Evolutionary conservation across 2,329 filamentous ascomycete genomes (phyloP).

Genomic region (Coniochaeta hoffmannii): DNA sequence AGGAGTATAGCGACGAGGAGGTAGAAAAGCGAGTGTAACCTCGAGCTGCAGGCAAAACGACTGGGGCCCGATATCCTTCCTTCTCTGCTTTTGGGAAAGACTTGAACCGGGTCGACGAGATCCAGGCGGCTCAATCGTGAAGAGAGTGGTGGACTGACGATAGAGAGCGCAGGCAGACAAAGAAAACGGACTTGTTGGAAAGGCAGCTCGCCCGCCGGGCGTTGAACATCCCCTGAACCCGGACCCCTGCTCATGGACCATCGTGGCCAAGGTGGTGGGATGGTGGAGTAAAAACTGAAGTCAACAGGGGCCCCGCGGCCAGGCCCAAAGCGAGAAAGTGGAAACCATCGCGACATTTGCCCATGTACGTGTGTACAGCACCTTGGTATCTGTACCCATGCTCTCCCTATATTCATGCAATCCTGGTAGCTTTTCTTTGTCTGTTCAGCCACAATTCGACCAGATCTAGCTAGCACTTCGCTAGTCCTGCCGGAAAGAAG

Average conservation of each 20-base stretch:
- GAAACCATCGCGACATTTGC: neutral
- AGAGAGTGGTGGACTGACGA: neutral
- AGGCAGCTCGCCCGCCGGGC: neutral
- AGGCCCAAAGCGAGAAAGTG: neutral
- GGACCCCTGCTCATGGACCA: neutral
- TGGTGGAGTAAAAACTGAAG: neutral
- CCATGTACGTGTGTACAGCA: neutral
- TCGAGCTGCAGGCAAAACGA: neutral
- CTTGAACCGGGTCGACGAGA: neutral
- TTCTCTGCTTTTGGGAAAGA: neutral
- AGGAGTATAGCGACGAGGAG: neutral
- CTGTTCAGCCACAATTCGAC: neutral
- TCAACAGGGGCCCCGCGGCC: neutral
- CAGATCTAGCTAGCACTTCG: too few relatives aligned
- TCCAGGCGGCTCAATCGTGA: neutral
- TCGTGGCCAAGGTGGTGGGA: neutral
- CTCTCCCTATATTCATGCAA: neutral
- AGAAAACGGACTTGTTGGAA: neutral
- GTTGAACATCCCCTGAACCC: too few relatives aligned
- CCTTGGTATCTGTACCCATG: too few relatives aligned
- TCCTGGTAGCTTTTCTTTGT: neutral
- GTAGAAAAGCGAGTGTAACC: slow-evolving; percentile 1
- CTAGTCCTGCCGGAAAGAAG: too few relatives aligned
- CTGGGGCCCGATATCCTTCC: neutral
- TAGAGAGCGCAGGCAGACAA: neutral